A percentile compares a stretch with the other conserved stretches of the same genome.
phyloP scores from a whole-genome alignment of 768 basidiomycete genomes.

The Trametes meyenii region DNA sequence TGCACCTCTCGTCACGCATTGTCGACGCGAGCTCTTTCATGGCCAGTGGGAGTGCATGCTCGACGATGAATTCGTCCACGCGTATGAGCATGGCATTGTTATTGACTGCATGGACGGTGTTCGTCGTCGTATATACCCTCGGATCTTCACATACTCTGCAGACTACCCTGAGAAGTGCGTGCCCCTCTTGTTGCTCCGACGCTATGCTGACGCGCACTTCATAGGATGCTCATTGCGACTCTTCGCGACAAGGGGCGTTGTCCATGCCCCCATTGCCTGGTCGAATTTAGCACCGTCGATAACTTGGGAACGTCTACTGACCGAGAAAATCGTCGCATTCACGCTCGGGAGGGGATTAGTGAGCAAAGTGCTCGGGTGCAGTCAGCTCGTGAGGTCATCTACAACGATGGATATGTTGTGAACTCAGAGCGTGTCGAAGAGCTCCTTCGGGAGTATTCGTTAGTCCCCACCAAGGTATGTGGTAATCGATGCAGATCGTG shows the following conservation, averaged over 20 bases:
- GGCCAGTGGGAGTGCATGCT: constrained; percentile 28
- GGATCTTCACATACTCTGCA: constrained; percentile 33
- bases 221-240: constrained; percentile 1
- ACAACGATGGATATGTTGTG: constrained; percentile 13
- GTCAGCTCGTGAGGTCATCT: constrained; percentile 23
- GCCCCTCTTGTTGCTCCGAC: background rate
- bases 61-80: constrained; percentile 27
- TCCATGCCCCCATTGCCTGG: constrained; percentile 36
- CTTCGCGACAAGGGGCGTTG: constrained; percentile 34
- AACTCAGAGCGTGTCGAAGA: constrained; percentile 16
- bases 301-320: constrained; percentile 24
- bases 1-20: constrained; percentile 34
- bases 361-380: background rate
- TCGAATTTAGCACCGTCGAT: constrained; percentile 22
- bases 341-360: too few relatives aligned
- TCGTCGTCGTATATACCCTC: constrained; percentile 24
- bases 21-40: constrained; percentile 35
- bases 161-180: constrained; percentile 39
- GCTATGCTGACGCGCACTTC: background rate
- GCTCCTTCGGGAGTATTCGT: constrained; percentile 22
- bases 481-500: background rate
- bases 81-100: constrained; percentile 31
- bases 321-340: background rate
- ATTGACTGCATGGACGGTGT: constrained; percentile 33
- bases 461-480: constrained; percentile 28